phyloP scores from a whole-genome alignment of 305 asterid genomes.

The Withania somnifera region DNA sequence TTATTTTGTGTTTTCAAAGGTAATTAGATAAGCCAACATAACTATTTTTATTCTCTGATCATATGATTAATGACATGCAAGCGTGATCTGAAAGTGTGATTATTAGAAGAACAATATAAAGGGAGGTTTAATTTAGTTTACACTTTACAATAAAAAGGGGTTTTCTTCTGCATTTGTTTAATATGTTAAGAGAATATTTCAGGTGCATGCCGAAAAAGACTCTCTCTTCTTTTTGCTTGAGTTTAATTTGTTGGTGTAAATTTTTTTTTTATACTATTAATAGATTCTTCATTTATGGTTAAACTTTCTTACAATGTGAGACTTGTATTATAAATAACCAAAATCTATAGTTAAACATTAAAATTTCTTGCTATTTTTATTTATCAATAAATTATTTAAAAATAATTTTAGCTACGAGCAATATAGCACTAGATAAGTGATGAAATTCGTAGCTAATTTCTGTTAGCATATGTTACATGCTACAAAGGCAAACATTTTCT shows the following conservation, averaged over 20 bases:
- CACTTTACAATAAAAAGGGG: not conserved
- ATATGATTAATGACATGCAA: slow-evolving; percentile 1
- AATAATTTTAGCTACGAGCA: not conserved
- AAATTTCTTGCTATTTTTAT: not conserved
- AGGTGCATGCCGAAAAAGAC: slow-evolving; percentile 1
- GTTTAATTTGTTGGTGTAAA: not conserved
- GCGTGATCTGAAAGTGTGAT: slow-evolving; percentile 3
- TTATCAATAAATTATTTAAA: rapidly evolving
- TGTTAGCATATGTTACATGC: not conserved
- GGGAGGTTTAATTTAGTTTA: not conserved
- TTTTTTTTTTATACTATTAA: too few relatives aligned
- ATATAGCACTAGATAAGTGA: not conserved
- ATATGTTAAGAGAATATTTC: not conserved
- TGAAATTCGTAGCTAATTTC: not conserved
- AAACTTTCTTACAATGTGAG: not conserved
- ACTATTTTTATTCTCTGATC: not conserved
- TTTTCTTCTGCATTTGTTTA: not conserved
- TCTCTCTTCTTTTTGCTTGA: not conserved
- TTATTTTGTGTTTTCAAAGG: not conserved
- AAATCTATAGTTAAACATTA: too few relatives aligned
- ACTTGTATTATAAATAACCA: not conserved
- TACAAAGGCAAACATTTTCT: not conserved
- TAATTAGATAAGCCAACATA: not conserved
- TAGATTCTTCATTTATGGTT: not conserved
- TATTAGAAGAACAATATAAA: not conserved